Evolutionary conservation across 2,329 filamentous ascomycete species (phyloP), one percentile per base, ranked within the genome.

Genomic region (Beauveria varroae): DNA sequence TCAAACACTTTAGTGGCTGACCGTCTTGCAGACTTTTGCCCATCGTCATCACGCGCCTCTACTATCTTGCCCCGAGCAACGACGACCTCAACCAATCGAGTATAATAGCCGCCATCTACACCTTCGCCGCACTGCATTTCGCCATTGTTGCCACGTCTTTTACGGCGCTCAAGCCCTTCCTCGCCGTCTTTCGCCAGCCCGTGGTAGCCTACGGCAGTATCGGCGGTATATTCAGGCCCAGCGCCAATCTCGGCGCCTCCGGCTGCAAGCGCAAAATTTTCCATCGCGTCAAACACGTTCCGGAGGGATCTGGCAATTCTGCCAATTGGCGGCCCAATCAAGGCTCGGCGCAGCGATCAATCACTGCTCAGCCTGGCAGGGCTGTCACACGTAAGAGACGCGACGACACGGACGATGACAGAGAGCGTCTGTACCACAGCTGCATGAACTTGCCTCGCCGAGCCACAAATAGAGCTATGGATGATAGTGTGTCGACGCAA

Each of bases 141-240:
- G 58, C 61, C 41, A 61, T 64, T 16, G 37, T 59, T 2, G 57
- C 61, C 22, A 55, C 56, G 10, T 63, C 60, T 22, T 47, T 64
- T 22, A 60, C 63, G 5, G 52, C 60, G 18, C 50, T 64, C 12
- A 61, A 55, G 22, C 63, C 63, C 3, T 63, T 64, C 20, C 53
- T 63, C n/a, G 50, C 34, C 16, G 62, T 59, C 3, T 63, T 64
- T 18, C 53, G 49, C 34, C 52, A 57, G 9, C 28, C 57, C 5
- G 18, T 51, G 46, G 50, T 50, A 16, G 26, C 61, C 40, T 26
- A 50, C 9, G 41, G 61, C 44, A 59, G 59, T 43, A 16, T 44
- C 43, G 41, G 26, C 26, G 47, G 49, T 3, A n/a, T 34, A 24
- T 9, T 7, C 2, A 49, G 20, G 6, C 43, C 22, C 18, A 53